These are phyloP conservation scores for Tetracladium marchalianum DNA, from an alignment of 495 filamentous ascomycete genomes.

Conservation along the genomic window DNA sequence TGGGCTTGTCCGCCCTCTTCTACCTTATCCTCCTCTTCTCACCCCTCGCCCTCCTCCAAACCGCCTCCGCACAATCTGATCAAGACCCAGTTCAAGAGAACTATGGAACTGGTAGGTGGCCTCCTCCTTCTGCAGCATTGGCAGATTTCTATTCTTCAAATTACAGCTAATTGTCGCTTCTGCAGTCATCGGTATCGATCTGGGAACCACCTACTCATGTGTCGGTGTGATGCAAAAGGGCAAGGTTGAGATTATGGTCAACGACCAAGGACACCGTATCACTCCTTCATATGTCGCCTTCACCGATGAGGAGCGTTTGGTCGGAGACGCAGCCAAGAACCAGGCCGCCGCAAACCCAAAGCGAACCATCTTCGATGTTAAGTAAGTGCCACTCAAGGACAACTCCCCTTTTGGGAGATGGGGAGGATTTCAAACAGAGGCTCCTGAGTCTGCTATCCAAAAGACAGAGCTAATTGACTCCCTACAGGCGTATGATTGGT, in stretches of 20 bases:
- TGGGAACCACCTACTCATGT: constrained; percentile 98
- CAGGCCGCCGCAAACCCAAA: constrained; percentile 90
- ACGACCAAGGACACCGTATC: constrained; percentile 98
- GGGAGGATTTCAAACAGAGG: not conserved
- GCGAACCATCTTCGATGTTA: constrained; percentile 86
- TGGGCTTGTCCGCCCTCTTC: constrained; percentile 61
- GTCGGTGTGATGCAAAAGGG: constrained; percentile 99
- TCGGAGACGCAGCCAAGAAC: constrained; percentile 99
- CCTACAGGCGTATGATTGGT: constrained; percentile 72
- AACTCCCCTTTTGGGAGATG: not conserved
- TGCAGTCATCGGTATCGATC: constrained; percentile 90
- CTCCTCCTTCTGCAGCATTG: not conserved
- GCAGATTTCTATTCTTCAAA: not conserved
- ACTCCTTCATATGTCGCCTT: constrained; percentile 98
- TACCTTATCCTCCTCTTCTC: constrained; percentile 80
- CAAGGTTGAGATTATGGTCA: constrained; percentile 95
- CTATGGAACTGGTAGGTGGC: constrained; percentile 57
- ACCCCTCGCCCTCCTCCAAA: constrained; percentile 58
- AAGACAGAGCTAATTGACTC: constrained; percentile 7
- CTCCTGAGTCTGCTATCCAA: constrained; percentile 18
- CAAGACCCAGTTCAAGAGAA: constrained; percentile 52
- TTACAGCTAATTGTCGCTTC: constrained; percentile 6
- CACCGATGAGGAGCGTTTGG: constrained; percentile 92
- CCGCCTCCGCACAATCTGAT: constrained; percentile 56
- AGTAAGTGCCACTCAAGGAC: constrained; percentile 45